Base-by-base conservation (phyloP, 2,329 filamentous ascomycete species). In the Pestalotiopsis sp. region DNA sequence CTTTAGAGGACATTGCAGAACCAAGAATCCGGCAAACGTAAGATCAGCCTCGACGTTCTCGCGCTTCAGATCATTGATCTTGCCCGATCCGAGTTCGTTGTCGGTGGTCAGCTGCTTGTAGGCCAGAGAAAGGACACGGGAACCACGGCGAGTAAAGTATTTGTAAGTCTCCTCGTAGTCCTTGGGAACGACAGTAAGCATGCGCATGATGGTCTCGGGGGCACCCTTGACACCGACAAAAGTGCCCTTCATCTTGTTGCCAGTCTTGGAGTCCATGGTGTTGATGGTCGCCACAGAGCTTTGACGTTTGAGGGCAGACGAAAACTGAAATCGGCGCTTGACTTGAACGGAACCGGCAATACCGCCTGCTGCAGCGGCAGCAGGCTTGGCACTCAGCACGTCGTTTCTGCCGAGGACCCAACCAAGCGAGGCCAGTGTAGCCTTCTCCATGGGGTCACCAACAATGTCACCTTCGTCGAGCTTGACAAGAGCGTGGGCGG, bases 81-180 rank as follows among this genome's bases (percentile, higher is more conserved):
- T 93, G 78, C 88, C 87, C 72, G 93, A 88, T 57, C 94, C 91
- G 69, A 98, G 86, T 77, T 99, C 96, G 48, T 89, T 86, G 57
- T 97, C 94, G 3, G 86, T 84, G 2, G 94, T 91, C 14, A 99
- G 86, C 77, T 94, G 94, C 84, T 98, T 98, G 84, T 97, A 98
- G 48, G 92, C 96, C 56, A 99, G 88, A 61, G 95, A 94, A 48
- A 99, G 87, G 14, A 99, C 96, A 83, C 96, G 92, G 57, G 94
- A 97, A 73, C 96, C 96, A 74, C 97, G 97, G 71, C 96, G 90
- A 66, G 95, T 98, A 76, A 98, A 99, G 82, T 97, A 94, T 81
- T 98, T 99, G 88, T 90, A 99, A 0, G 96, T 99, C 81, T 98
- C 96, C 78, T 99, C 96, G 76, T 99, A 99, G 77, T 97, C 89